Percentiles rank a stretch among this genome's conserved stretches.
Conservation (phyloP, 768 basidiomycete genomes). For the Phallus indusiatus region DNA sequence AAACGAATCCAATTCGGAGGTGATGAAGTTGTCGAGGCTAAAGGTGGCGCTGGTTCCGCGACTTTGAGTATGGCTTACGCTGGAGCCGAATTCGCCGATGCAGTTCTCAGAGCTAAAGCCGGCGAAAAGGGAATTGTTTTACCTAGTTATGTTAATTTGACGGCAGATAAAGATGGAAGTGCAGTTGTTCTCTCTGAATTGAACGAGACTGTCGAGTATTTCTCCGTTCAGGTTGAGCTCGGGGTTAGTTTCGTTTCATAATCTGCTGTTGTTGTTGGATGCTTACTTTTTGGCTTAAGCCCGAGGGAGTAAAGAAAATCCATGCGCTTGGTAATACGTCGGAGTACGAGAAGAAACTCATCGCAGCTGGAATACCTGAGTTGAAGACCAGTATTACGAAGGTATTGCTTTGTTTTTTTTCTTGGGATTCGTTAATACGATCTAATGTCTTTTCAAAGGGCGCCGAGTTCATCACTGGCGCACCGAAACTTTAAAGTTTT, state of each 20-base stretch:
- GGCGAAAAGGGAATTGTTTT: constrained; percentile 83
- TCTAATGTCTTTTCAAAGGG: constrained; percentile 10
- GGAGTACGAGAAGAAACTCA: constrained; percentile 60
- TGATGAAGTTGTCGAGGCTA: constrained; percentile 97
- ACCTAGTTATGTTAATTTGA: constrained; percentile 77
- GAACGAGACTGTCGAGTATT: constrained; percentile 70
- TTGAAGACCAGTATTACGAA: constrained; percentile 58
- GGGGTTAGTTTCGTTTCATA: constrained; percentile 42
- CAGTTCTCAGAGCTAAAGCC: constrained; percentile 73
- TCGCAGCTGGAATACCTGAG: constrained; percentile 77
- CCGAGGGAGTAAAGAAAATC: constrained; percentile 77
- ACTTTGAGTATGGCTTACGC: constrained; percentile 97
- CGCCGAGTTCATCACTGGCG: constrained; percentile 13
- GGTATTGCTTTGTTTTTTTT: constrained; percentile 12
- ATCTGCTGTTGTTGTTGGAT: constrained; percentile 2
- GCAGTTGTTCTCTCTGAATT: constrained; percentile 73
- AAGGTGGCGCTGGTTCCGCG: constrained; percentile 87
- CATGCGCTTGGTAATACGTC: constrained; percentile 68
- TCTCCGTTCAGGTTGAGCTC: constrained; percentile 82
- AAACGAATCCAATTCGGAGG: constrained; percentile 92
- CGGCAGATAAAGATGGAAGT: constrained; percentile 60
- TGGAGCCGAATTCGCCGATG: constrained; percentile 80
- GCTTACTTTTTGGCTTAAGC: constrained; percentile 31
- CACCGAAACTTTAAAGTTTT: constrained; percentile 15
- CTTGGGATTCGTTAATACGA: background rate